Evolutionary conservation across 1,139 yeast genomes (phyloP).

Genomic region (Protomyces pachydermus): DNA sequence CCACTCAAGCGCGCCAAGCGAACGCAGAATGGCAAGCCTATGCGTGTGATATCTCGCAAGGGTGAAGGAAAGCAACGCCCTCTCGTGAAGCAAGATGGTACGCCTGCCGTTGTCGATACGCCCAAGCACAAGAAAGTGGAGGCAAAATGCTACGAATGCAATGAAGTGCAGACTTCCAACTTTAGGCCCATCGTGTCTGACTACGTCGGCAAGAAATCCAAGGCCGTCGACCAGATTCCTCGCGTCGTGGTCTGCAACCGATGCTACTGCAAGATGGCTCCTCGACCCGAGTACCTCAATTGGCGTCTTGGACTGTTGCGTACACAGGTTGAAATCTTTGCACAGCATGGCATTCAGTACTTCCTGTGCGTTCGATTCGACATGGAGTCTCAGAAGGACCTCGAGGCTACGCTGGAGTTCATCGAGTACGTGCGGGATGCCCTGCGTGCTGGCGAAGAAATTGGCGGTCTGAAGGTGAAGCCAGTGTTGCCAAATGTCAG

Average conservation of each 20-base stretch:
- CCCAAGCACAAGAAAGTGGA: slow-evolving; percentile 16
- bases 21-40: neutral
- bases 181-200: slow-evolving; percentile 25
- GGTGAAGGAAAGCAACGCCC: neutral
- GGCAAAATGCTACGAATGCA: slow-evolving; percentile 14
- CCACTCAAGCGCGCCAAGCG: neutral
- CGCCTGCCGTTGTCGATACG: neutral
- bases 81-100: neutral
- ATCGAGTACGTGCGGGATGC: slow-evolving; percentile 2
- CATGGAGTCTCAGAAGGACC: neutral
- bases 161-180: slow-evolving; percentile 19
- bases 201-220: slow-evolving; percentile 24
- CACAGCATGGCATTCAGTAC: slow-evolving; percentile 5
- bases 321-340: slow-evolving; percentile 10
- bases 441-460: neutral
- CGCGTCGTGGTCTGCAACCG: slow-evolving; percentile 21
- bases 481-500: slow-evolving; percentile 1
- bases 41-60: neutral
- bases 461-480: slow-evolving; percentile 18
- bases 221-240: slow-evolving; percentile 5
- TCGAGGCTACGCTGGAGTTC: slow-evolving; percentile 5
- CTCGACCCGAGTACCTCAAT: slow-evolving; percentile 13
- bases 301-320: slow-evolving; percentile 22
- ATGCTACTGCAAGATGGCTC: slow-evolving; percentile 26
- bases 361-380: slow-evolving; percentile 5